Conservation (phyloP, 331 rosid species). For the Arachis monticola region DNA sequence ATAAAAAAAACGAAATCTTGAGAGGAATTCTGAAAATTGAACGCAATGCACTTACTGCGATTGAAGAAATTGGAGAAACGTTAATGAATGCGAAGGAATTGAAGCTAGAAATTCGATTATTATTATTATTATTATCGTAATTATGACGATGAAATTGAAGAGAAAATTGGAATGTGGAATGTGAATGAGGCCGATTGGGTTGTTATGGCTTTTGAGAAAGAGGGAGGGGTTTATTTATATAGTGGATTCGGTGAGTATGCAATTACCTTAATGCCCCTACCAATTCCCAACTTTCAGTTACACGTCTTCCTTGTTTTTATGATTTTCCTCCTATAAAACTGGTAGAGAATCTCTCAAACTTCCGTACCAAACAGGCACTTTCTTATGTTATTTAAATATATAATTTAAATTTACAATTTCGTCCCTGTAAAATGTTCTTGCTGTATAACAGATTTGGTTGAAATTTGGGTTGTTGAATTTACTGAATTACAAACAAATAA, state of each 20-base stretch:
- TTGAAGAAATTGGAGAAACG: neutral
- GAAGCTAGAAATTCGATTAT: neutral
- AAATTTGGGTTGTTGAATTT: neutral
- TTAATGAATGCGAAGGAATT: neutral
- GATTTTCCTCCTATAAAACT: neutral
- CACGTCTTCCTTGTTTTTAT: neutral
- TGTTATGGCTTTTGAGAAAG: neutral
- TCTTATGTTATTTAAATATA: neutral
- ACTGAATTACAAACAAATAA: neutral
- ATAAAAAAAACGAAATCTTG: no score
- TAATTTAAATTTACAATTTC: no score
- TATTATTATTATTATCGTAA: neutral
- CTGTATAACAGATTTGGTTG: no score
- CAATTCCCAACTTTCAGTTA: neutral
- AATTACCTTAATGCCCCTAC: slow-evolving; percentile 18
- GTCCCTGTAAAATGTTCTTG: no score
- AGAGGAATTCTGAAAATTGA: neutral
- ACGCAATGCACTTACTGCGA: slow-evolving; percentile 29
- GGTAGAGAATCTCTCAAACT: slow-evolving; percentile 20
- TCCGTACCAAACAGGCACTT: slow-evolving; percentile 22
- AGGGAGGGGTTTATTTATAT: slow-evolving; percentile 16
- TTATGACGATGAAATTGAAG: neutral
- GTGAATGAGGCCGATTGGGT: neutral
- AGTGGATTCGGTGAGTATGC: neutral
- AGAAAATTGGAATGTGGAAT: neutral